A percentile compares a stretch with the other conserved stretches of the same genome.
Conservation (phyloP, 1,139 yeast species). For the Wickerhamomyces sp. region DNA sequence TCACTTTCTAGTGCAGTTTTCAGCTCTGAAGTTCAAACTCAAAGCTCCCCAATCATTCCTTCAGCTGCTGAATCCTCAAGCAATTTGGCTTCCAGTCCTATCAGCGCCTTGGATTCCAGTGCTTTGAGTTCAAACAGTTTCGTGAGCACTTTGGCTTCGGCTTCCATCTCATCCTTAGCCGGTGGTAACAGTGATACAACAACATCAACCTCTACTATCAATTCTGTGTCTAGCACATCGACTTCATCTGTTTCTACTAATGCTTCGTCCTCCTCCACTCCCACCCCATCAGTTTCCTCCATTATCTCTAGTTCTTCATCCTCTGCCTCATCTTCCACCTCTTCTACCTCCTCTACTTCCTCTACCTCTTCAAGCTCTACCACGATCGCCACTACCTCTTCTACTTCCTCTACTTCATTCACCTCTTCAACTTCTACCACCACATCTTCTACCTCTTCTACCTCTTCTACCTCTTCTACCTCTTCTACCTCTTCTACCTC, state of each 20-base stretch:
- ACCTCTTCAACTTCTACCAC: background rate
- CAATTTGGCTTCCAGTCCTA: too few species aligned
- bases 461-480: background rate
- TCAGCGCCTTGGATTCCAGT: too few species aligned
- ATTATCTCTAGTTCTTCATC: too few species aligned
- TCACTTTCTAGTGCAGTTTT: too few species aligned
- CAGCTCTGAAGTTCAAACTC: too few species aligned
- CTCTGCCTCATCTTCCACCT: background rate
- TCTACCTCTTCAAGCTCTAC: background rate
- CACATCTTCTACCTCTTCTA: background rate
- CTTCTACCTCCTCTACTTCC: background rate
- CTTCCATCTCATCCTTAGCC: too few species aligned
- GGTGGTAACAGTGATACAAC: background rate
- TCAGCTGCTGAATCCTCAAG: too few species aligned
- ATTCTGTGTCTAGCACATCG: background rate
- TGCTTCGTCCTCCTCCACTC: background rate
- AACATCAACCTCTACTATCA: background rate
- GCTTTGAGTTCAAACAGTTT: too few species aligned
- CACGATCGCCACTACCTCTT: background rate
- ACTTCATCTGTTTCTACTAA: background rate
- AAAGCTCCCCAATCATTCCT: too few species aligned
- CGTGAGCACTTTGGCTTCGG: too few species aligned
- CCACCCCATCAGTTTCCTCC: too few species aligned
- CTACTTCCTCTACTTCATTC: background rate
- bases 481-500: slow-evolving; percentile 1